A percentile compares a stretch with the other conserved stretches of the same genome.
These are phyloP conservation scores for Alternaria solani DNA, from an alignment of 2,329 filamentous ascomycete genomes.

Conservation along the genomic window DNA sequence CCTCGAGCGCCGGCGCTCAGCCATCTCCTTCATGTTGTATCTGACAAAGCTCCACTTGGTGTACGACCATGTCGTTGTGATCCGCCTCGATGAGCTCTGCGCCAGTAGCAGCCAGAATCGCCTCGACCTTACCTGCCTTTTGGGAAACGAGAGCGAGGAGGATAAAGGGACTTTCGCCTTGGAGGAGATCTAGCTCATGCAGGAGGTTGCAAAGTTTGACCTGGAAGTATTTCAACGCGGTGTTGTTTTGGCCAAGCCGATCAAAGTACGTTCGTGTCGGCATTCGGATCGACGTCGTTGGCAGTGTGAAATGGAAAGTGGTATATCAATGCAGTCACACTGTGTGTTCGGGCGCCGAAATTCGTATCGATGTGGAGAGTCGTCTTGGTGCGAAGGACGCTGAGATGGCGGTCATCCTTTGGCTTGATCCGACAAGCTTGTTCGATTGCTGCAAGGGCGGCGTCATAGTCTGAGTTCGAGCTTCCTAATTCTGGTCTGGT, in stretches of 20 bases:
- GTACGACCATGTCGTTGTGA: not conserved
- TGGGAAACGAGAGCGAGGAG: not conserved
- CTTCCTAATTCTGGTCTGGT: no score
- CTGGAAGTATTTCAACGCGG: not conserved
- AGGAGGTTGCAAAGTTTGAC: not conserved
- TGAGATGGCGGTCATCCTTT: not conserved
- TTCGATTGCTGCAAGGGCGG: not conserved
- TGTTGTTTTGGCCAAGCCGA: not conserved
- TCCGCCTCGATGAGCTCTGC: not conserved
- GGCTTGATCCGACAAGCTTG: not conserved
- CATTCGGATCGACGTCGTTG: not conserved
- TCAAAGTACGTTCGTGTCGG: not conserved
- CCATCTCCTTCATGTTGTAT: not conserved
- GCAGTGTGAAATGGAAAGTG: not conserved
- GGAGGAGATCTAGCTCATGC: not conserved
- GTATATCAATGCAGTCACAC: not conserved
- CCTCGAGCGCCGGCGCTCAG: not conserved
- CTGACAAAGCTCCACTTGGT: not conserved
- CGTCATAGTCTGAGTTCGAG: not conserved
- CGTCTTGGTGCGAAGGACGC: not conserved
- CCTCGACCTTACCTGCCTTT: not conserved
- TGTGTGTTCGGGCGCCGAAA: not conserved
- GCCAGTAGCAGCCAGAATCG: not conserved
- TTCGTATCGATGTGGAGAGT: not conserved
- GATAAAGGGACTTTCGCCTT: not conserved